Base-by-base conservation (phyloP, 1,139 yeast genomes). In the Yamadazyma trypodendri region DNA sequence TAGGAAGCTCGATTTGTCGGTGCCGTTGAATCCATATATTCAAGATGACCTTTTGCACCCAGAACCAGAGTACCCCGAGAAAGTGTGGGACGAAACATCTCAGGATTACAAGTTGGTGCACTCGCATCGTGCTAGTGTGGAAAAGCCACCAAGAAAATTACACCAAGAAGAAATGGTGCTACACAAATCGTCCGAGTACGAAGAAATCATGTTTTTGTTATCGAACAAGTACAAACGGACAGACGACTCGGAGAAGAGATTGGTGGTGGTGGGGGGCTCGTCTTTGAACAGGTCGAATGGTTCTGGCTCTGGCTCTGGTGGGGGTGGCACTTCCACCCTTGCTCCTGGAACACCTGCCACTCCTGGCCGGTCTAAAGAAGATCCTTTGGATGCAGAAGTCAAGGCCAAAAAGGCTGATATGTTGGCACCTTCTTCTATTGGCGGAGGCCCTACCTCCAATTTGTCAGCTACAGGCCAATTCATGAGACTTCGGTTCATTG, bases 161-260 rank as follows among this genome's bases (percentile, higher is more conserved):
- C 75, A 69, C 44, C 73, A 65, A 45, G 77, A 71, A 40, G 74
- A 68, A 50, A 52, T 69, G 51, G 61, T 68, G 4, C 51, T 70
- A 47, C 96, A 87, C 54, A 85, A 85, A 51, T 83, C 86, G 25
- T 81, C 90, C 2, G 95, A 89, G 47, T 89, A 86, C 60, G 97
- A 92, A 60, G 96, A 87, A 56, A 71, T 89, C 55, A 90, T 92
- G 97, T 61, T 70, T 40, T 59, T 71, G 35, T 57, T 71, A 35
- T 68, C 75, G 2, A 66, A 63, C 49, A 70, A 67, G 43, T 63
- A 65, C 49, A 67, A 60, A 43, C 58, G 60, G 35, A 50, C 61
- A 10, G 75, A 70, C 36, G 72, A 68, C 38, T 48, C 61, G 4
- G 74, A 65, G 24, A 65, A 65, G 41, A 64, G 63, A 36, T 61